Evolutionary conservation across 2,329 filamentous ascomycete genomes (phyloP).

Genomic region (Paecilomyces dactylethromorphus): DNA sequence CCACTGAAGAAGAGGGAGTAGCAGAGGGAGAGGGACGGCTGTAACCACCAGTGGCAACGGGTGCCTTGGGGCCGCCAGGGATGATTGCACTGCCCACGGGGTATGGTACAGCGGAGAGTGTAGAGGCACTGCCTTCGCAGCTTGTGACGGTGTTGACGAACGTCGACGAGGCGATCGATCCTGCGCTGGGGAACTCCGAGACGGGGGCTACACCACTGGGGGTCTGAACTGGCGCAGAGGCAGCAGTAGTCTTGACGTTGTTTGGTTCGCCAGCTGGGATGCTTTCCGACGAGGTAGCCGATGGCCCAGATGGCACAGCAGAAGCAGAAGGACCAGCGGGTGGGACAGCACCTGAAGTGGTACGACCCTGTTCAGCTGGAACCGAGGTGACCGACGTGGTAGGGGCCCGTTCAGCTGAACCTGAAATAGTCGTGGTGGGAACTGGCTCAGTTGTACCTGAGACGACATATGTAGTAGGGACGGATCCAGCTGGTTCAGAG

Average conservation of each 20-base stretch:
- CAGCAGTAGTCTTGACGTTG: background rate
- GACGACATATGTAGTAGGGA: too few species aligned
- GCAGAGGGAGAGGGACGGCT: constrained; percentile 1
- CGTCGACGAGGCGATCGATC: background rate
- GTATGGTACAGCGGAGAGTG: constrained; percentile 3
- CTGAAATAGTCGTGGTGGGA: too few species aligned
- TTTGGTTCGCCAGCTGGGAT: too few species aligned
- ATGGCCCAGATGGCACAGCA: too few species aligned
- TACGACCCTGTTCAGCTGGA: too few species aligned
- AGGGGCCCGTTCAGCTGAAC: too few species aligned
- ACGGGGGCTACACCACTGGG: background rate
- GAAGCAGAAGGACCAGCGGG: too few species aligned
- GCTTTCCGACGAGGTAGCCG: too few species aligned
- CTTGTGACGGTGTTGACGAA: background rate
- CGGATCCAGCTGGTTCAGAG: too few species aligned
- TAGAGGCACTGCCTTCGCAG: constrained; percentile 1
- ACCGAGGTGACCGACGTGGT: too few species aligned
- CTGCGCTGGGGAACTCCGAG: background rate
- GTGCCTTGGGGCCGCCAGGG: constrained; percentile 6
- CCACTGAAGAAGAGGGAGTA: background rate
- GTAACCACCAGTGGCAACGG: constrained; percentile 1
- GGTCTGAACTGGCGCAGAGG: background rate
- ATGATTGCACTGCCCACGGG: constrained; percentile 4
- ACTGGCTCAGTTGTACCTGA: too few species aligned
- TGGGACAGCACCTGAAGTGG: too few species aligned